Evolutionary conservation across 345 rosid species (phyloP).

Genomic region (Erucastrum elatum): DNA sequence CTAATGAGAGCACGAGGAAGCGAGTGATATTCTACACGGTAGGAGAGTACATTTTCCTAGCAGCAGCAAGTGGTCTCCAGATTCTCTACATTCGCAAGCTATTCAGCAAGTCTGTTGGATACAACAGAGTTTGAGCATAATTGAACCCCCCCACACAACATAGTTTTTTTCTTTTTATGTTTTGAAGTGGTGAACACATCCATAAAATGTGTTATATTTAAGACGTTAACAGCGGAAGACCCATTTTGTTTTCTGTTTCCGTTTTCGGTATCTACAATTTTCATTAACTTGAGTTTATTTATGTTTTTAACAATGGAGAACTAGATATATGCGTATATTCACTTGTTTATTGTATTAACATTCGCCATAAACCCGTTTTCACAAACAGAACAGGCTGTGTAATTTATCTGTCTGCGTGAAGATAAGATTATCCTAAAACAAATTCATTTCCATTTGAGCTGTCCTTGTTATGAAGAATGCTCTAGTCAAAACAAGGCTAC

Average conservation of each 20-base stretch:
- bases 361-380: background rate
- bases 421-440: background rate
- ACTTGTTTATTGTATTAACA: background rate
- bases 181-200: constrained; percentile 5
- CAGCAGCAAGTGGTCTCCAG: constrained; percentile 69
- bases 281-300: constrained; percentile 10
- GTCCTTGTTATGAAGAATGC: background rate
- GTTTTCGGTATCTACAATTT: constrained; percentile 26
- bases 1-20: constrained; percentile 90
- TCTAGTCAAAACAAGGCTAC: background rate
- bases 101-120: constrained; percentile 91
- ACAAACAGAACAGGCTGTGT: background rate
- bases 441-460: background rate
- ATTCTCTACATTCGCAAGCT: constrained; percentile 82
- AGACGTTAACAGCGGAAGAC: constrained; percentile 16
- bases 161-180: constrained; percentile 17
- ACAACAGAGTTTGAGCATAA: constrained; percentile 71
- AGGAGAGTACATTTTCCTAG: constrained; percentile 75
- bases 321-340: constrained; percentile 8
- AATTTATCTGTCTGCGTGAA: background rate
- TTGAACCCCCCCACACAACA: background rate
- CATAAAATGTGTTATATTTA: constrained; percentile 21
- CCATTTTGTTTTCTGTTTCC: constrained; percentile 9
- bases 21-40: constrained; percentile 82
- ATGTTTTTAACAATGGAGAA: constrained; percentile 11